Conservation (phyloP, 352 stramenopile genomes). For the Aphanomyces invadans region DNA sequence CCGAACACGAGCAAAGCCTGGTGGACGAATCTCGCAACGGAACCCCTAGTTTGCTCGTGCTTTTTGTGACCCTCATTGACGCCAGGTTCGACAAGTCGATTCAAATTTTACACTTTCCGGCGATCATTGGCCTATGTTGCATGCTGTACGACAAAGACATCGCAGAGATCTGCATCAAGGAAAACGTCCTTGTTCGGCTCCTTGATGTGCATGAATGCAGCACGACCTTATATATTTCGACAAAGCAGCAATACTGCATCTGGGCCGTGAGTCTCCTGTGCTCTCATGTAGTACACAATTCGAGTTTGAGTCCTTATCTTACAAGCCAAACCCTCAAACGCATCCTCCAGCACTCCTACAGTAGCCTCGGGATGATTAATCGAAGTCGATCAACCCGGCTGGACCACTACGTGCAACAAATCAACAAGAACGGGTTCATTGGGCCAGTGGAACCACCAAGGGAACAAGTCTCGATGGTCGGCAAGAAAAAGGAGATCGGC, state of each 20-base stretch:
- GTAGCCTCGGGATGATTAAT: conserved; percentile 18
- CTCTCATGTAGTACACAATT: not conserved
- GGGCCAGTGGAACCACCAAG: not conserved
- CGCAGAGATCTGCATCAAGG: conserved; percentile 1
- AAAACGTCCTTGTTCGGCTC: not conserved
- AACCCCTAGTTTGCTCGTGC: conserved; percentile 15
- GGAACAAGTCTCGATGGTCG: not conserved
- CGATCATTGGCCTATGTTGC: not conserved
- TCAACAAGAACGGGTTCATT: conserved; percentile 3
- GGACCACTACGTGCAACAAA: conserved; percentile 8
- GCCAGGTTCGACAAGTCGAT: conserved; percentile 14
- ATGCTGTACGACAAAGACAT: conserved; percentile 12
- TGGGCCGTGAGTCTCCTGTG: conserved; percentile 11
- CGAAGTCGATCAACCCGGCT: conserved; percentile 16
- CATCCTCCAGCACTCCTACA: conserved; percentile 21
- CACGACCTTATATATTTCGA: conserved; percentile 12
- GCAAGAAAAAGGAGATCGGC: not conserved
- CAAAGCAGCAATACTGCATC: conserved; percentile 19
- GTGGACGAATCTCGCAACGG: not conserved
- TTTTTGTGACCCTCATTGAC: conserved; percentile 15
- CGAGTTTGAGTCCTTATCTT: not conserved
- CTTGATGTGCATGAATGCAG: conserved; percentile 12
- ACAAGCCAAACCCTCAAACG: conserved; percentile 9
- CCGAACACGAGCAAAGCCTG: conserved; percentile 5
- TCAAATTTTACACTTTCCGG: conserved; percentile 5